These are phyloP conservation scores for Microcyclosporella mali DNA, from an alignment of 2,329 filamentous ascomycete species.

Conservation along the genomic window DNA sequence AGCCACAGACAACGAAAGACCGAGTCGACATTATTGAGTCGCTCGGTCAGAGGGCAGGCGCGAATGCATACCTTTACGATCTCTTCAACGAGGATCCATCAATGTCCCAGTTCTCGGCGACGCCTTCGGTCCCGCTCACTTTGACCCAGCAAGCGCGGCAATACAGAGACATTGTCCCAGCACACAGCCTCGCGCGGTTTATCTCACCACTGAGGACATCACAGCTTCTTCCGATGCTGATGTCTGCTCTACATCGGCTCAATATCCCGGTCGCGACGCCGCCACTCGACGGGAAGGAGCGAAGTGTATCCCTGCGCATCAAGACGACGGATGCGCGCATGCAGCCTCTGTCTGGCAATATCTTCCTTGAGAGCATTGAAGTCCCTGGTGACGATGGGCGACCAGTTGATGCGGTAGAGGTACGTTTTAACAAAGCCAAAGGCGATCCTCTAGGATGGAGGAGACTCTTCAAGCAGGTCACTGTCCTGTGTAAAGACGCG, in stretches of 20 bases:
- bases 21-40: conserved; percentile 23
- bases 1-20: conserved; percentile 24
- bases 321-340: conserved; percentile 66
- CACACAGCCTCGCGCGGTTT: conserved; percentile 83
- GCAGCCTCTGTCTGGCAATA: conserved; percentile 68
- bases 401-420: conserved; percentile 63
- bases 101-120: conserved; percentile 73
- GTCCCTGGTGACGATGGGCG: conserved; percentile 33
- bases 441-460: conserved; percentile 96
- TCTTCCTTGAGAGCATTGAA: conserved; percentile 63
- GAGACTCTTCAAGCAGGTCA: conserved; percentile 93
- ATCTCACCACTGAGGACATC: conserved; percentile 72
- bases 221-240: conserved; percentile 71
- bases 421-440: conserved; percentile 88
- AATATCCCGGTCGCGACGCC: conserved; percentile 64
- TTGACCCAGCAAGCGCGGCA: conserved; percentile 82
- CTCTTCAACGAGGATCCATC: conserved; percentile 79
- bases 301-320: conserved; percentile 53
- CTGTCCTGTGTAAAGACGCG: conserved; percentile 76
- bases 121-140: conserved; percentile 70
- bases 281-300: conserved; percentile 44
- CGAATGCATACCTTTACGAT: conserved; percentile 43
- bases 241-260: conserved; percentile 75
- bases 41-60: conserved; percentile 7
- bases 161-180: conserved; percentile 86